Base-by-base conservation (phyloP, 768 basidiomycete genomes). In the Holtermannia corniformis region DNA sequence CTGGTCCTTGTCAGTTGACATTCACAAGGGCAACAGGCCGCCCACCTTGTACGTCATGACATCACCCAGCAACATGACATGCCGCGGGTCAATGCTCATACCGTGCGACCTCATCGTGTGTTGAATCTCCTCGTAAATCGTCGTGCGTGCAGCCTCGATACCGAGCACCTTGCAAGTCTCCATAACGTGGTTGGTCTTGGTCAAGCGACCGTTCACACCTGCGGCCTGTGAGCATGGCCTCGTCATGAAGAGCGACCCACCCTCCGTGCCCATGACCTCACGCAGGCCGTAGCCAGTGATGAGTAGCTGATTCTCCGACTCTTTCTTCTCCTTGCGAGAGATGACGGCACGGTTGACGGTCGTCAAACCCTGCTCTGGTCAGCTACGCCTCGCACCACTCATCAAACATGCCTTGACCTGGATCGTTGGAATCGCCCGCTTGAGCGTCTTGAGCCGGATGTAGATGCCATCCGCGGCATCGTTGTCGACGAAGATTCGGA, bases 1-100 rank as follows among this genome's bases (percentile, higher is more conserved):
- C 87, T 92, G 68, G n/a, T 19, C 19, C 7, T 12, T 21, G 26
- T 44, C 43, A n/a, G 24, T 23, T n/a, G 19, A 47, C 12, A 10
- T 23, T 47, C 25, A 42, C 1, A 21, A 16, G 20, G 16, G 3
- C n/a, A 19, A 52, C n/a, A n/a, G n/a, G n/a, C n/a, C n/a, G n/a
- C 70, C 27, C 54, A 84, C 90, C 82, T 99, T 99, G 76, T 93
- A 96, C 24, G 83, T 82, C 95, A 99, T 99, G 55, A 96, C 91
- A 73, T 99, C 95, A 45, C 92, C 95, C 11, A 99, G 81, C 37
- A 99, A 76, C 89, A 96, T 95, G 64, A 97, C 87, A 72, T 99
- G 95, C 49, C 95, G 86, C 56, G 93, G 92, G 71, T 99, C 95
- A 63, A 99, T 96, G 54, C 84, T 91, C 86, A 99, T 92, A 63